A percentile compares a stretch with the other conserved stretches of the same genome.
Evolutionary conservation across 345 rosid species (phyloP).

Genomic region (Viola odorata): DNA sequence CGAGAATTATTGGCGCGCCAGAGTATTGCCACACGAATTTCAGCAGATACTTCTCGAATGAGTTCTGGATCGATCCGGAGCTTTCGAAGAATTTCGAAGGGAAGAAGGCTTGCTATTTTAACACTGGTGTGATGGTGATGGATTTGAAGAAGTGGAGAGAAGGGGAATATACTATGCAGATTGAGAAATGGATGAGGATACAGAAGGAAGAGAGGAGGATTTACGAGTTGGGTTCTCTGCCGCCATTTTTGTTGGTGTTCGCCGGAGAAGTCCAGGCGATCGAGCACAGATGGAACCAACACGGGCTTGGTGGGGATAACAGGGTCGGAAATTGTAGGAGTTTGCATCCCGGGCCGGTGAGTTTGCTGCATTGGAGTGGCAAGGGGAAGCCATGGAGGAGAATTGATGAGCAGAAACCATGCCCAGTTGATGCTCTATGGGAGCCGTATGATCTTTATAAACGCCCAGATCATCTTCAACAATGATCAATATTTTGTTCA

Average conservation of each 20-base stretch:
- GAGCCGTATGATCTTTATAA: constrained; percentile 56
- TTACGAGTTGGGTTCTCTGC: constrained; percentile 59
- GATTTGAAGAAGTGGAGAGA: constrained; percentile 57
- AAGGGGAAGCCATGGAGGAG: constrained; percentile 71
- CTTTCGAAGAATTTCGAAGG: constrained; percentile 42
- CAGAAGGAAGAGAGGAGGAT: constrained; percentile 58
- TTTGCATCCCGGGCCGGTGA: constrained; percentile 66
- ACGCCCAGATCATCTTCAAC: not conserved
- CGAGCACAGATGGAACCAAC: constrained; percentile 67
- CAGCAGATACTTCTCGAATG: constrained; percentile 40
- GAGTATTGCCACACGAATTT: constrained; percentile 67
- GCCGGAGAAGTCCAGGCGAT: constrained; percentile 61
- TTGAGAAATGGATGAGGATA: constrained; percentile 57
- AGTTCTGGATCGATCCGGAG: constrained; percentile 44
- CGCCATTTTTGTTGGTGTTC: constrained; percentile 53
- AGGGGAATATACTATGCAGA: constrained; percentile 37
- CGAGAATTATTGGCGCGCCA: constrained; percentile 54
- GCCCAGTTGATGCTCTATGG: constrained; percentile 60
- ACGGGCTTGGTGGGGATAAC: constrained; percentile 67
- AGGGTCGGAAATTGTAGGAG: constrained; percentile 52
- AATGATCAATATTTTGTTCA: not conserved
- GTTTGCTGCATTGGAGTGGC: constrained; percentile 68
- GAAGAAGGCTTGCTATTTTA: constrained; percentile 53
- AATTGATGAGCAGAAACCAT: constrained; percentile 52
- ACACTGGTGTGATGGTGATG: constrained; percentile 66